These are phyloP conservation scores for Phoma sp. DNA, from an alignment of 2,329 filamentous ascomycete genomes.

Conservation along the genomic window DNA sequence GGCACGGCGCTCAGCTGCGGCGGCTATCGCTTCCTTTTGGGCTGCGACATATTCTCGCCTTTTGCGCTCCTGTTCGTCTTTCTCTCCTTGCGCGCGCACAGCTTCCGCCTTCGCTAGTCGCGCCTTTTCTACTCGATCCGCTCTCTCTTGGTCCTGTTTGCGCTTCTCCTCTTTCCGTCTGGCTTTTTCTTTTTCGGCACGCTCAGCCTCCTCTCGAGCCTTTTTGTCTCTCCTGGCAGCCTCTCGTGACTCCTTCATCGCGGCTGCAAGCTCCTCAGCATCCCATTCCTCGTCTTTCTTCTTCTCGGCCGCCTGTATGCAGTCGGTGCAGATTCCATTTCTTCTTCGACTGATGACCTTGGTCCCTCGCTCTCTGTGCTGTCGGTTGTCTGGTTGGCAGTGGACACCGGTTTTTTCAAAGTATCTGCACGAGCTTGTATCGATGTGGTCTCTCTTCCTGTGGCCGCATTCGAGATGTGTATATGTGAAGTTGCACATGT, in stretches of 20 bases:
- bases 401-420: constrained; percentile 18
- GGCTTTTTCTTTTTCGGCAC: background rate
- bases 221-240: background rate
- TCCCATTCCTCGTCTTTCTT: background rate
- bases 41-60: too few species aligned
- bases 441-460: constrained; percentile 26
- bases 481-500: constrained; percentile 36
- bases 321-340: constrained; percentile 28
- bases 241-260: background rate
- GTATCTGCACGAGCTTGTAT: constrained; percentile 24
- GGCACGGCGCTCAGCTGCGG: too few species aligned
- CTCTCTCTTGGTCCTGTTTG: background rate
- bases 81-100: background rate
- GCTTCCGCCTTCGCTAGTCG: background rate
- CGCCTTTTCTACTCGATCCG: constrained; percentile 2
- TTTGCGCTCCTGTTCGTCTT: constrained; percentile 1
- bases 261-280: background rate
- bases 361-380: constrained; percentile 21
- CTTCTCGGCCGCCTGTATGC: constrained; percentile 5
- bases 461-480: constrained; percentile 31
- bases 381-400: constrained; percentile 29
- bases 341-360: constrained; percentile 18
- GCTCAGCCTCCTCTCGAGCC: background rate
- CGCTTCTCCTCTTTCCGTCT: background rate
- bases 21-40: too few species aligned